phyloP scores from a whole-genome alignment of 495 filamentous ascomycete genomes.

The Usnea hakonensis region DNA sequence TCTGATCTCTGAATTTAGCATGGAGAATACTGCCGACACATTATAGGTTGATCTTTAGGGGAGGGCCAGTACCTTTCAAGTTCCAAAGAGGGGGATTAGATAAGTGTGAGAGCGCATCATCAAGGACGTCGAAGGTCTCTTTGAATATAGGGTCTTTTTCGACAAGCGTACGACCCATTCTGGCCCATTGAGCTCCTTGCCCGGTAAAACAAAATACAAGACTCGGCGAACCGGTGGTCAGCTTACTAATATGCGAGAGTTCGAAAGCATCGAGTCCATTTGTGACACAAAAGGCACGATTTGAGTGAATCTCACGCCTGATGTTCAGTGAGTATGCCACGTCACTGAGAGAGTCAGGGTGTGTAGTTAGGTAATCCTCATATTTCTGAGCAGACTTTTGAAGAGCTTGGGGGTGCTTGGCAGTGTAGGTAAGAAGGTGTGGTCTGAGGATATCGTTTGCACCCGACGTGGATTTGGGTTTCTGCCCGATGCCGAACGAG shows the following conservation, averaged over 20 bases:
- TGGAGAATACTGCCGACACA: no score
- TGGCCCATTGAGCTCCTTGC: constrained; percentile 63
- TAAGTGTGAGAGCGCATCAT: not conserved
- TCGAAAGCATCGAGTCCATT: constrained; percentile 8
- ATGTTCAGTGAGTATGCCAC: constrained; percentile 18
- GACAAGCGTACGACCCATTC: constrained; percentile 46
- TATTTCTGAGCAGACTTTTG: not conserved
- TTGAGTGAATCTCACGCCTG: not conserved
- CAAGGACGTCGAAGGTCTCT: not conserved
- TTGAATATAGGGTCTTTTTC: not conserved
- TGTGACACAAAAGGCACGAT: constrained; percentile 8
- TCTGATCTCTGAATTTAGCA: no score
- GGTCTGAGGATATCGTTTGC: no score
- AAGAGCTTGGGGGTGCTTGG: constrained; percentile 24
- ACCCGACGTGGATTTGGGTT: no score
- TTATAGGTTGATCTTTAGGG: no score
- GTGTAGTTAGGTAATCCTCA: not conserved
- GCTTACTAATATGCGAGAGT: not conserved
- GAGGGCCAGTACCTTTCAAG: not conserved
- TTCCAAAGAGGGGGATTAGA: not conserved
- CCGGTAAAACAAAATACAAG: constrained; percentile 41
- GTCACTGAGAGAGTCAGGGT: not conserved
- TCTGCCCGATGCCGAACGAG: not conserved
- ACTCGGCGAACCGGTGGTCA: not conserved
- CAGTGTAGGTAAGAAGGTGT: constrained; percentile 15